These are phyloP conservation scores for Eimeria necatrix DNA, from an alignment of 169 alveolate genomes.

Conservation along the genomic window DNA sequence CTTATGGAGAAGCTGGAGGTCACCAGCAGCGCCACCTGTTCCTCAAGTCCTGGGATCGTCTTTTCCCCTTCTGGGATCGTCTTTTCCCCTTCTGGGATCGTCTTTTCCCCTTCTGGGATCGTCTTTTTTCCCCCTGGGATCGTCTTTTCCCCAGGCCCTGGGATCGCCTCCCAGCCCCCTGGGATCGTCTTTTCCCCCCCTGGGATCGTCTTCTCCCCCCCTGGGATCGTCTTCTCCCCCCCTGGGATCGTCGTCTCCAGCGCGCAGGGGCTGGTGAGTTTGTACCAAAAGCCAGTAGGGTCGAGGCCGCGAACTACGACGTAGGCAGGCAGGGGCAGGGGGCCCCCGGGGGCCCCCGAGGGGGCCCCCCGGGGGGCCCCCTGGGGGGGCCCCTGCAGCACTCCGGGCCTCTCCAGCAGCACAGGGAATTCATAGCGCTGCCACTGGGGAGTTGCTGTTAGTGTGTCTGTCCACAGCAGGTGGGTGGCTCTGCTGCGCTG, in stretches of 20 bases:
- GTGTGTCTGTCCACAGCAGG: slow-evolving; percentile 7
- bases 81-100: background rate
- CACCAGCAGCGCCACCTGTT: background rate
- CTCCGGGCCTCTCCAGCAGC: slow-evolving; percentile 4
- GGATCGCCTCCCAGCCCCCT: background rate
- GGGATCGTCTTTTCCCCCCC: background rate
- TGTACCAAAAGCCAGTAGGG: slow-evolving; percentile 29
- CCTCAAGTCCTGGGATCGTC: background rate
- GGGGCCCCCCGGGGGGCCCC: background rate
- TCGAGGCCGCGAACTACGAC: slow-evolving; percentile 32
- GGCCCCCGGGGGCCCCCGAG: too few relatives aligned
- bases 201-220: slow-evolving; percentile 14
- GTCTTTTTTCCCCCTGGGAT: too few relatives aligned
- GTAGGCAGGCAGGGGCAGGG: background rate
- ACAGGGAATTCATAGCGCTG: background rate
- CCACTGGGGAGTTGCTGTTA: slow-evolving; percentile 1
- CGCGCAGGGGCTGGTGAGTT: slow-evolving; percentile 26
- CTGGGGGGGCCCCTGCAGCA: slow-evolving; percentile 62
- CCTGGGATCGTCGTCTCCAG: background rate
- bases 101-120: background rate
- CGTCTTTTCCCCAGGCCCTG: too few relatives aligned
- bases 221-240: slow-evolving; percentile 22
- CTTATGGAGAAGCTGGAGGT: slow-evolving; percentile 6
- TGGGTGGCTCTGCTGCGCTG: slow-evolving; percentile 55
- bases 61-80: background rate